Conservation (phyloP, 1,139 yeast genomes). For the Ashbya aceris region DNA sequence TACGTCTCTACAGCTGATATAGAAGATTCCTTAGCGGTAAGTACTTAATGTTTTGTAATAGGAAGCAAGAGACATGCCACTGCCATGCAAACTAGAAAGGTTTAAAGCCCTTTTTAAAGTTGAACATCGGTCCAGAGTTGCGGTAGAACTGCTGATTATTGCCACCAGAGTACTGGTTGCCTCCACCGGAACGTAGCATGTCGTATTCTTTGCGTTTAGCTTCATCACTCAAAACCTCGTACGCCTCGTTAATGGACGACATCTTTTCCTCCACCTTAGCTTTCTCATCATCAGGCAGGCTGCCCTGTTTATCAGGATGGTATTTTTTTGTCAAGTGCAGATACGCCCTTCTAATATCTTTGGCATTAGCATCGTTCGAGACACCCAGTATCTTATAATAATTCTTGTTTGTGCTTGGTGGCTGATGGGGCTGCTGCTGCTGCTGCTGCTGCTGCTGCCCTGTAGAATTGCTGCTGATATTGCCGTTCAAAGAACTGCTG, state of each 20-base stretch:
- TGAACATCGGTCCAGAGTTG: too few species aligned
- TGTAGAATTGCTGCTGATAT: constrained; percentile 44
- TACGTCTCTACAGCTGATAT: too few species aligned
- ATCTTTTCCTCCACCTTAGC: constrained; percentile 73
- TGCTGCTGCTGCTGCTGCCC: constrained; percentile 39
- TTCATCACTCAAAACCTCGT: constrained; percentile 68
- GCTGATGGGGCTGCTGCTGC: constrained; percentile 31
- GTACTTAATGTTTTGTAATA: too few species aligned
- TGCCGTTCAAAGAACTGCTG: constrained; percentile 38
- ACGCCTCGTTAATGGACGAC: constrained; percentile 91
- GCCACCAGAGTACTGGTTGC: neutral
- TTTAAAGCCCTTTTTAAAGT: too few species aligned
- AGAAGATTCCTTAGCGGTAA: too few species aligned
- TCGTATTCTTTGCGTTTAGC: constrained; percentile 61
- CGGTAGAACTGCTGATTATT: too few species aligned
- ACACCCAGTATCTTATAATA: constrained; percentile 76
- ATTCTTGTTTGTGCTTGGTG: constrained; percentile 40
- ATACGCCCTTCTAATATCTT: constrained; percentile 74
- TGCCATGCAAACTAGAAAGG: too few species aligned
- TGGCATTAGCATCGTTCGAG: constrained; percentile 55
- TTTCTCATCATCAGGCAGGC: constrained; percentile 55
- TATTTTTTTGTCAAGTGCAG: constrained; percentile 66
- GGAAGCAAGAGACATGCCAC: too few species aligned
- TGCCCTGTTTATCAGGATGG: constrained; percentile 88
- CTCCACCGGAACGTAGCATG: constrained; percentile 25